Conservation (phyloP, 495 filamentous ascomycete genomes). For the Penicillium maclennaniae region DNA sequence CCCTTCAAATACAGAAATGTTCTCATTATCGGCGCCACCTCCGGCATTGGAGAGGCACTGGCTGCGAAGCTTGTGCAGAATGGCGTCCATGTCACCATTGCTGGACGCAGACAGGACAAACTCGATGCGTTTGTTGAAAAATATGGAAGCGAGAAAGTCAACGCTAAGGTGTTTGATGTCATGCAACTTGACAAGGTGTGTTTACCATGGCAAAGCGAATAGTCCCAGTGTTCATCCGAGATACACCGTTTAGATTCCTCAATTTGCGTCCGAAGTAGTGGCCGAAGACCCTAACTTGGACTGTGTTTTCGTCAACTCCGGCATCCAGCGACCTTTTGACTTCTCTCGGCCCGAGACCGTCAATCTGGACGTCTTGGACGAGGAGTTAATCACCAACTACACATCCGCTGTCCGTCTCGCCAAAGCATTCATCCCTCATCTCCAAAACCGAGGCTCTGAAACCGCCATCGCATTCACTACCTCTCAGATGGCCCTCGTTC, state of each 20-base stretch:
- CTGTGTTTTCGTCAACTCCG: no score
- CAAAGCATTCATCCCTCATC: conserved; percentile 58
- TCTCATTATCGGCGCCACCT: conserved; percentile 65
- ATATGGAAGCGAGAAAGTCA: conserved; percentile 52
- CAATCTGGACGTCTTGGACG: no score
- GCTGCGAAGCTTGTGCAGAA: conserved; percentile 58
- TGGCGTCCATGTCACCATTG: conserved; percentile 58
- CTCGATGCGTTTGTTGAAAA: conserved; percentile 60
- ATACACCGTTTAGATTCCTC: no score
- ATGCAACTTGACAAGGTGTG: no score
- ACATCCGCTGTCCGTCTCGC: conserved; percentile 32
- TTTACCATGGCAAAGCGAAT: no score
- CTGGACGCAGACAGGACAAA: conserved; percentile 61
- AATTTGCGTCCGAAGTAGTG: no score
- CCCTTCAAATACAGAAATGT: conserved; percentile 63
- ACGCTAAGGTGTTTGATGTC: no score
- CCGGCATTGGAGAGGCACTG: conserved; percentile 63
- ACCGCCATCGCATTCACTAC: conserved; percentile 38
- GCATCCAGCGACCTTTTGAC: no score
- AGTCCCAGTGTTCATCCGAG: no score
- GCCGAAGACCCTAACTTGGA: no score
- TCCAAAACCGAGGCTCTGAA: conserved; percentile 28
- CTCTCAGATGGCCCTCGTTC: conserved; percentile 43
- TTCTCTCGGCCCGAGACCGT: no score
- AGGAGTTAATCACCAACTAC: no score